Base-by-base conservation (phyloP, 495 filamentous ascomycete species). In the Daldinia vernicosa region DNA sequence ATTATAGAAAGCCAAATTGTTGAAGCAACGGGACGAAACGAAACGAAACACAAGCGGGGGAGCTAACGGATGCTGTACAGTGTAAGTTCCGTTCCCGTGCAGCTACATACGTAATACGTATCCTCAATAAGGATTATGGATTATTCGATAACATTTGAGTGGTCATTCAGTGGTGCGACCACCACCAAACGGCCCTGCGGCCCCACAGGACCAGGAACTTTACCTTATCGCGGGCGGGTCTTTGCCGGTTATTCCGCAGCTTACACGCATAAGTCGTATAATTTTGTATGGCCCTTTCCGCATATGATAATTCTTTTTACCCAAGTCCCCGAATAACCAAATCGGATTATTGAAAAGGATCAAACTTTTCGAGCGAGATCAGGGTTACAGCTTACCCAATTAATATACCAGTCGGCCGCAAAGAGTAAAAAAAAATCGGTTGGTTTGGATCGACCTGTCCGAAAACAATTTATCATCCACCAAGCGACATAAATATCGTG, bases 71-170 rank as follows among this genome's bases (percentile, higher is more conserved):
- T 35, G n/a, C 12, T 19, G 14, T 52, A 62, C 60, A 17, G 28
- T 53, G 30, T 32, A 35, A 33, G 43, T 47, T 47, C 43, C 43
- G 43, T 47, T 53, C 27, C 50, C 50, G 50, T 53, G 24, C 22
- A n/a, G 54, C 43, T 70, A 65, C 26, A 27, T 27, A 27, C 67
- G 67, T 70, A 65, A 27, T 27, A 27, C 67, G 67, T 70, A 65
- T 64, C 55, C 67, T 70, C 30, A 65, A 50, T 59, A 55, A 30
- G 43, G 43, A 57, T 57, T 27, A 50, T 37, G 50, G n/a, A n/a
- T n/a, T 47, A 47, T 47, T 47, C 17, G 11, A 22, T 47, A 22
- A 22, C 19, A 22, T 9, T 12, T 47, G 43, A 47, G 9, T 47
- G 43, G 43, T 12, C 22, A 47, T 40, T 35, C 4, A 60, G 27